phyloP scores from a whole-genome alignment of 495 filamentous ascomycete genomes.

The Lophium mytilinum region DNA sequence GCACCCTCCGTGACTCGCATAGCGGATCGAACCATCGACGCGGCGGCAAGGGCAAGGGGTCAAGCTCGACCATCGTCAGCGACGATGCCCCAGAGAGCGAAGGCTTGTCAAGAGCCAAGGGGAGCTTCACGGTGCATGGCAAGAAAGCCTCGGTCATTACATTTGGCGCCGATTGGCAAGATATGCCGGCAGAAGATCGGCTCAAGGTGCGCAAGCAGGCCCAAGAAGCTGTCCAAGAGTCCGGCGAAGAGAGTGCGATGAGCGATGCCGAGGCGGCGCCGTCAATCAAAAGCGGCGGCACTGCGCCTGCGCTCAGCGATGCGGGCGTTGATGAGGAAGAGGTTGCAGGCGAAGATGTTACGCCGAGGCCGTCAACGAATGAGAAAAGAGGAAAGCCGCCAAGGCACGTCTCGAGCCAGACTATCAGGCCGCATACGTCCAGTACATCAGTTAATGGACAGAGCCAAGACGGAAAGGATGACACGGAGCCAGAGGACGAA shows the following conservation, averaged over 20 bases:
- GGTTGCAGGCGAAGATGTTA: conserved; percentile 6
- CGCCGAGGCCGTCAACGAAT: conserved; percentile 7
- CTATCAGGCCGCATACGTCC: conserved; percentile 11
- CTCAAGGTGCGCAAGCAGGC: conserved; percentile 22
- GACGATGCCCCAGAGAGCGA: conserved; percentile 56
- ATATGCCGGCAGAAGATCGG: conserved; percentile 40
- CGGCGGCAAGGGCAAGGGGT: conserved; percentile 69
- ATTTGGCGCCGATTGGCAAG: conserved; percentile 85
- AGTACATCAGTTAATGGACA: conserved; percentile 9
- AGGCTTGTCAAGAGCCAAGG: conserved; percentile 64
- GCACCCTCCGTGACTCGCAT: conserved; percentile 80
- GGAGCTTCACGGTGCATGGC: conserved; percentile 91
- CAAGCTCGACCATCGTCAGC: conserved; percentile 51
- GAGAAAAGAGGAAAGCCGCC: conserved; percentile 7
- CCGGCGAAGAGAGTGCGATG: conserved; percentile 6
- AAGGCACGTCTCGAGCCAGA: conserved; percentile 22
- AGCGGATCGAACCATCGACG: conserved; percentile 39
- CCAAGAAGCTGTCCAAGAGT: conserved; percentile 17
- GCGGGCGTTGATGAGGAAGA: background rate
- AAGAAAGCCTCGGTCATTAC: conserved; percentile 96
- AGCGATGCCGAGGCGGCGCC: conserved; percentile 1
- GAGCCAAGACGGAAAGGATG: conserved; percentile 11
- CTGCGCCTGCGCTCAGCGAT: conserved; percentile 2
- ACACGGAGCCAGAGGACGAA: conserved; percentile 7
- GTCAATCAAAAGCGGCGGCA: conserved; percentile 15